phyloP scores from a whole-genome alignment of 495 filamentous ascomycete genomes.

The Paragyromitra xinjiangensis region DNA sequence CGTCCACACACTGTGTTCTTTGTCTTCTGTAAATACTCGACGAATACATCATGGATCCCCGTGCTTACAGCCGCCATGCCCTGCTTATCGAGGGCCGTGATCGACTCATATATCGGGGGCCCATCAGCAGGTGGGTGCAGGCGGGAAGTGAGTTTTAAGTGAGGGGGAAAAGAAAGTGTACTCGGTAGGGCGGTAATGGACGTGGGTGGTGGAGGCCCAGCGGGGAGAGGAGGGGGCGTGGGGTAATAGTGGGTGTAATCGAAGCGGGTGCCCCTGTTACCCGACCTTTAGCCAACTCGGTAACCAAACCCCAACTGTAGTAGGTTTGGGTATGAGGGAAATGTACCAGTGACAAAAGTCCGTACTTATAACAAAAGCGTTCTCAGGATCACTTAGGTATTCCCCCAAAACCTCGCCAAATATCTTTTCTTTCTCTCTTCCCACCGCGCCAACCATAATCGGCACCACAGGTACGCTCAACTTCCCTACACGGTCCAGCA shows the following conservation, averaged over 20 bases:
- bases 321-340: not conserved
- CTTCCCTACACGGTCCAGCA: conserved; percentile 68
- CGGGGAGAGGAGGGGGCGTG: conserved; percentile 60
- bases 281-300: conserved; percentile 8
- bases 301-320: not conserved
- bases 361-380: conserved; percentile 85
- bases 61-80: conserved; percentile 84
- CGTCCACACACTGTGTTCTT: conserved; percentile 94
- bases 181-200: conserved; percentile 52
- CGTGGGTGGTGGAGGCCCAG: conserved; percentile 14
- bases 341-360: conserved; percentile 75
- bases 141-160: conserved; percentile 54
- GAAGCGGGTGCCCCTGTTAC: conserved; percentile 72
- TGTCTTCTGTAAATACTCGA: conserved; percentile 72
- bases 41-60: conserved; percentile 74
- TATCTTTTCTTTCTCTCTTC: conserved; percentile 69
- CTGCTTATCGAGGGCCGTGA: conserved; percentile 78
- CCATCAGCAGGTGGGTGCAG: conserved; percentile 57
- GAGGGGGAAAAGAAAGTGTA: conserved; percentile 26
- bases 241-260: conserved; percentile 82
- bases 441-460: conserved; percentile 85
- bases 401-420: conserved; percentile 78
- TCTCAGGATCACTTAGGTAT: conserved; percentile 78
- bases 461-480: conserved; percentile 71
- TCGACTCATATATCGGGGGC: conserved; percentile 83